Evolutionary conservation across 176 grass and related monocot species (phyloP), one percentile per base, ranked within the genome.

Genomic region (Aechmea fasciata): DNA sequence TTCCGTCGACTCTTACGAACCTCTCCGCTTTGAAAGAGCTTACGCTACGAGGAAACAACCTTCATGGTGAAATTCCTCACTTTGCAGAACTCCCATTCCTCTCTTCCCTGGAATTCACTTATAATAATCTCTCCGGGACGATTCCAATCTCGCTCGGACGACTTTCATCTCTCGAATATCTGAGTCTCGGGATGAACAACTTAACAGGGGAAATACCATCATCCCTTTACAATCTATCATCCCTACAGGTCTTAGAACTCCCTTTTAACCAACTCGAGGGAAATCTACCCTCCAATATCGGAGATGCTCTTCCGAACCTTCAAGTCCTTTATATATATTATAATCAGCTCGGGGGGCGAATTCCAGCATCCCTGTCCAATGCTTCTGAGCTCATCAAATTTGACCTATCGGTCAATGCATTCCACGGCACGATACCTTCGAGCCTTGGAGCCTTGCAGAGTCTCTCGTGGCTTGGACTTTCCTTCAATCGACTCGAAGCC

Each of bases 301-400:
- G 78, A 5, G 18, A 83, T 8, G 52, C 71, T 47, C 71, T 87
- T 49, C 71, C 76, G 3, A 79, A 76, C 11, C 53, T 88, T 18
- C 19, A 13, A 0, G 4, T 1, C 11, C 11, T 87, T 41, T 0
- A 1, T 0, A 5, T 66, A 51, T 10, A 0, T 14, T 0, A 12
- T 2, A 87, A 87, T 13, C 25, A 52, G 25, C 63, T 87, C 49
- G 18, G 64, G 12, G 75, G 84, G 26, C 17, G 47, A 1, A 67
- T 87, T 29, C 79, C 84, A 9, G 1, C 19, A 18, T 79, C 84
- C 5, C 9, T 87, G 1, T 63, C 70, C 9, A 80, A 83, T 65
- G 52, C 20, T 71, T 78, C 66, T 11, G 10, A 18, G 52, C 66
- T 78, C 3, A 18, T n/a, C n/a, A n/a, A n/a, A n/a, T n/a, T n/a